Conservation (phyloP, 352 stramenopile species). For the Ophiocytium majus region DNA sequence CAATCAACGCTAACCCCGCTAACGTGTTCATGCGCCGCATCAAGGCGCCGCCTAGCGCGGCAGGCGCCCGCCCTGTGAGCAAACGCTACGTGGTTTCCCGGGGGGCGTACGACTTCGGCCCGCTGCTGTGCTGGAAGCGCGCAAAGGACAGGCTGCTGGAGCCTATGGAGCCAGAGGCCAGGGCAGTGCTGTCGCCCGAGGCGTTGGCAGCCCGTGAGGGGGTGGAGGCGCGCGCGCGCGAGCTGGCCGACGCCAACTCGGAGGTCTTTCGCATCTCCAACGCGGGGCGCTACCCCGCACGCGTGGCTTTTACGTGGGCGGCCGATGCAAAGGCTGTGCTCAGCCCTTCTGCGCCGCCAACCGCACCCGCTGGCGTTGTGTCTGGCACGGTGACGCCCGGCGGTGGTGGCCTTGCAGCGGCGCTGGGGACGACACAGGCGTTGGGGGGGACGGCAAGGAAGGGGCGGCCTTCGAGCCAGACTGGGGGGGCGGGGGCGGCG, state of each 20-base stretch:
- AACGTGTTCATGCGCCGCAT: slow-evolving; percentile 90
- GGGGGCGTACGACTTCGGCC: slow-evolving; percentile 85
- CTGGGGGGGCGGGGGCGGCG: neutral
- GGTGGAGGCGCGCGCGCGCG: neutral
- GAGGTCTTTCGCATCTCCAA: slow-evolving; percentile 88
- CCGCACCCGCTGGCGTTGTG: neutral
- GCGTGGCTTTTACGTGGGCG: slow-evolving; percentile 59
- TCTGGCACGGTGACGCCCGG: neutral
- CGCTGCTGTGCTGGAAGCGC: slow-evolving; percentile 68
- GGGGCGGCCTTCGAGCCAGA: too few relatives aligned
- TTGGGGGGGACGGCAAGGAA: neutral
- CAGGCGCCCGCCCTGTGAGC: slow-evolving; percentile 65
- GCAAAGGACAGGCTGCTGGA: slow-evolving; percentile 25
- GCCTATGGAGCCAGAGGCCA: slow-evolving; percentile 24
- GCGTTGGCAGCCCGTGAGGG: slow-evolving; percentile 26
- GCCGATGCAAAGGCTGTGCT: slow-evolving; percentile 29
- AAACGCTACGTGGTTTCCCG: slow-evolving; percentile 85
- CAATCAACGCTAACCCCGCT: slow-evolving; percentile 82
- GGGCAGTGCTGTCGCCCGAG: slow-evolving; percentile 26
- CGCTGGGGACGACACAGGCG: too few relatives aligned
- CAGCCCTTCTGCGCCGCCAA: too few relatives aligned
- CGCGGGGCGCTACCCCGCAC: slow-evolving; percentile 70
- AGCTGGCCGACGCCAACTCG: slow-evolving; percentile 66
- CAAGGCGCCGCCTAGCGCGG: slow-evolving; percentile 64
- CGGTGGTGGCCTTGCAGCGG: neutral